phyloP scores from a whole-genome alignment of 2,329 filamentous ascomycete species.

The Trichoderma aggressivum region DNA sequence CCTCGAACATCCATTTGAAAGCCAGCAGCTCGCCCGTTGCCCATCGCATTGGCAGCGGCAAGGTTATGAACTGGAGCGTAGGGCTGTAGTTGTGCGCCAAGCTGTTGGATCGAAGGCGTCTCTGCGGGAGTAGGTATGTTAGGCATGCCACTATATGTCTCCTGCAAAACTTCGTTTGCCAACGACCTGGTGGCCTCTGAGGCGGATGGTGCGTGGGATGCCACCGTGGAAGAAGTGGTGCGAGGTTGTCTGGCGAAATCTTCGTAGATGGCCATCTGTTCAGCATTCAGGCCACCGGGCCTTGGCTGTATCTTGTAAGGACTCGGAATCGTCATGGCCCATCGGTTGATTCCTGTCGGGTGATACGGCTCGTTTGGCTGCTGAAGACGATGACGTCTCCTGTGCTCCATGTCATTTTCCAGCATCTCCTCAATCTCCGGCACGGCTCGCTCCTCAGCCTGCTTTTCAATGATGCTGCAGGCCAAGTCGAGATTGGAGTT shows the following conservation, averaged over 20 bases:
- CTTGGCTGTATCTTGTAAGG: constrained; percentile 81
- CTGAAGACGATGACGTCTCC: constrained; percentile 70
- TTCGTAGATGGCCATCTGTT: constrained; percentile 94
- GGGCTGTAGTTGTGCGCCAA: constrained; percentile 51
- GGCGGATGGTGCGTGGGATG: constrained; percentile 53
- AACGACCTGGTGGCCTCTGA: constrained; percentile 61
- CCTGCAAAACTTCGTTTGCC: constrained; percentile 62
- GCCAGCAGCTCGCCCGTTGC: constrained; percentile 50
- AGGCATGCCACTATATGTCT: constrained; percentile 56
- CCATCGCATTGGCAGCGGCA: constrained; percentile 31
- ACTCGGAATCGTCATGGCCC: constrained; percentile 90
- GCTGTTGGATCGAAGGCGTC: constrained; percentile 53
- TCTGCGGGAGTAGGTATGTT: constrained; percentile 58
- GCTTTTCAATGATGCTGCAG: constrained; percentile 90
- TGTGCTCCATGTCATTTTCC: constrained; percentile 71
- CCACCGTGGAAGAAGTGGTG: constrained; percentile 52
- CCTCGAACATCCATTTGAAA: constrained; percentile 51
- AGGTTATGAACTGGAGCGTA: constrained; percentile 52
- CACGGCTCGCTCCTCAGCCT: constrained; percentile 87
- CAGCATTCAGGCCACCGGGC: constrained; percentile 70
- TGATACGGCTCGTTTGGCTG: constrained; percentile 82
- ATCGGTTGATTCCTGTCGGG: constrained; percentile 77
- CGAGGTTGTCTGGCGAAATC: constrained; percentile 88
- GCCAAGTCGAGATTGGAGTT: constrained; percentile 95
- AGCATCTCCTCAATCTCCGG: constrained; percentile 95